Evolutionary conservation across 2,329 filamentous ascomycete genomes (phyloP).

Genomic region (Neonectria faginata): DNA sequence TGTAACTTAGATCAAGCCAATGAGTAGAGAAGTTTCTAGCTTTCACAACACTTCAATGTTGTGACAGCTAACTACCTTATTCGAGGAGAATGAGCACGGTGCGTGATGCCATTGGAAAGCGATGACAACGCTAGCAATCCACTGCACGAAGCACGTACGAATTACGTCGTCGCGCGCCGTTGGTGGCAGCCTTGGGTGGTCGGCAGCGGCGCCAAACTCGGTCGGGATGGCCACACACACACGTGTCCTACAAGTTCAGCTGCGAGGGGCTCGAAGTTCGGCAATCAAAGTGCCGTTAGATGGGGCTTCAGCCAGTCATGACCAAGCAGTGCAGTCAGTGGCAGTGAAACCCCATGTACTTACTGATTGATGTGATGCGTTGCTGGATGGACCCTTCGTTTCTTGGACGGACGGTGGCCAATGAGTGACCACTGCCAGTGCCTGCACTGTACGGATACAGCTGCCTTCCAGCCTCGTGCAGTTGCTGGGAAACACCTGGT

Average conservation of each 20-base stretch:
- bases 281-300: slow-evolving; percentile 28
- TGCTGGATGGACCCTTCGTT: not conserved
- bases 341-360: no score
- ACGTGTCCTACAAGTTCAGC: slow-evolving; percentile 11
- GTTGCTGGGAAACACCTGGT: slow-evolving; percentile 7
- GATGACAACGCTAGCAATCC: not conserved
- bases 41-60: no score
- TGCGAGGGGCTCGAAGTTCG: slow-evolving; percentile 10
- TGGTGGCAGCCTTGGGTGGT: not conserved
- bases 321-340: not conserved
- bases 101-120: not conserved
- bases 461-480: slow-evolving; percentile 2
- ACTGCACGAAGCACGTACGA: not conserved
- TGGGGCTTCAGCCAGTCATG: slow-evolving; percentile 16
- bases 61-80: no score
- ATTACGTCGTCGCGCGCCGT: not conserved
- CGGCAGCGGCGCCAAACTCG: slow-evolving; percentile 4
- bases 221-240: slow-evolving; percentile 2
- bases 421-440: not conserved
- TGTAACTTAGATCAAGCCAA: not conserved
- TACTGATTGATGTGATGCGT: no score
- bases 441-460: slow-evolving; percentile 8
- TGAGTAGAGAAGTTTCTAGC: not conserved
- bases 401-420: no score
- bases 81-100: not conserved